Evolutionary conservation across 1,139 yeast species (phyloP).

Genomic region (Saccharomyces hybrid): DNA sequence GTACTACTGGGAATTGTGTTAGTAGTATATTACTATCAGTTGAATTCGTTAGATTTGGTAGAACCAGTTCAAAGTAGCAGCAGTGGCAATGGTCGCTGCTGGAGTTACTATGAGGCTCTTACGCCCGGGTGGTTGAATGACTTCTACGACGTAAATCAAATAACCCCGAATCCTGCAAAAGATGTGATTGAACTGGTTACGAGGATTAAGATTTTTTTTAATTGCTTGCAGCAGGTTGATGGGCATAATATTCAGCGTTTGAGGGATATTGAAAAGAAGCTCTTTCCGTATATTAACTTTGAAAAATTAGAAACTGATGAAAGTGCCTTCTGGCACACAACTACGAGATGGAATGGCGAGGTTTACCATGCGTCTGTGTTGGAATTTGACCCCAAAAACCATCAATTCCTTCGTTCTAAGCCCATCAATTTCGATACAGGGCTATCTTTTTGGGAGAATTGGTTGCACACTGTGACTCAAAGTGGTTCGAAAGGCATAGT

Average conservation of each 20-base stretch:
- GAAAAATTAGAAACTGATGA: not conserved
- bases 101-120: not conserved
- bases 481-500: constrained; percentile 3
- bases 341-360: not conserved
- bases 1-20: not conserved
- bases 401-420: not conserved
- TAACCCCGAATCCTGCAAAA: not conserved
- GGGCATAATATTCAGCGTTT: not conserved
- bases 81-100: not conserved
- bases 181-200: not conserved
- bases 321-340: not conserved
- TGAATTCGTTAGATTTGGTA: not conserved
- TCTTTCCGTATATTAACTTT: not conserved
- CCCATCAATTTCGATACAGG: not conserved
- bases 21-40: not conserved
- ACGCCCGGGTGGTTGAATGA: not conserved
- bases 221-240: not conserved
- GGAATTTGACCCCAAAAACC: not conserved
- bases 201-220: not conserved
- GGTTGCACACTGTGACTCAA: not conserved
- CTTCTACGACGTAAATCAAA: not conserved
- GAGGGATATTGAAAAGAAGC: not conserved
- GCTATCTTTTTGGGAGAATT: not conserved
- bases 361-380: not conserved
- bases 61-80: not conserved